Percentiles rank a stretch among this genome's conserved stretches.
These are phyloP conservation scores for Isabelozyma rhagii DNA, from an alignment of 805 yeast genomes.

Conservation along the genomic window DNA sequence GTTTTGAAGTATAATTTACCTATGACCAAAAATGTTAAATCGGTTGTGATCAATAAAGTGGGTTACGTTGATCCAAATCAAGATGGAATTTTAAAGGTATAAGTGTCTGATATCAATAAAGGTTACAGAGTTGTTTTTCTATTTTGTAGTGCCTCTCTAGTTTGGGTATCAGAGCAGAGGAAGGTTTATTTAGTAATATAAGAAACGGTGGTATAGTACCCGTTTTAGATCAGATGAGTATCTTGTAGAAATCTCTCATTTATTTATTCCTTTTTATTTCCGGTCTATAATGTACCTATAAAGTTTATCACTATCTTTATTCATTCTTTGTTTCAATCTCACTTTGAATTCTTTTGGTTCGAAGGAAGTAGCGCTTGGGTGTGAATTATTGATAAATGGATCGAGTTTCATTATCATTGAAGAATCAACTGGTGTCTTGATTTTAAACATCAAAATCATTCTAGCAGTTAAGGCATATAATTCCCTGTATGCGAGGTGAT, in stretches of 20 bases:
- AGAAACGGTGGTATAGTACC: background rate
- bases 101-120: background rate
- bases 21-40: slow-evolving; percentile 45
- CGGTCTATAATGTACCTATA: slow-evolving; percentile 5
- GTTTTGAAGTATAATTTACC: slow-evolving; percentile 76
- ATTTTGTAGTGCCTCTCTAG: background rate
- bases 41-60: slow-evolving; percentile 60
- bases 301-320: slow-evolving; percentile 16
- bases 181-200: background rate
- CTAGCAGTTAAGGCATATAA: slow-evolving; percentile 58
- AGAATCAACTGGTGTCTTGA: slow-evolving; percentile 38
- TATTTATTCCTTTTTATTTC: background rate
- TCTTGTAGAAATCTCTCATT: background rate
- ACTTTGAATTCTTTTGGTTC: slow-evolving; percentile 50
- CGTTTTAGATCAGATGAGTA: background rate
- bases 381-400: slow-evolving; percentile 48
- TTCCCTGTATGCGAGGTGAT: slow-evolving; percentile 60
- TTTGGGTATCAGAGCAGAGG: background rate
- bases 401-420: slow-evolving; percentile 40
- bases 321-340: slow-evolving; percentile 17
- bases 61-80: slow-evolving; percentile 52
- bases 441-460: slow-evolving; percentile 47
- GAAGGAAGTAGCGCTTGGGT: slow-evolving; percentile 59
- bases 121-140: background rate
- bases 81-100: background rate